A percentile compares a stretch with the other conserved stretches of the same genome.
phyloP scores from a whole-genome alignment of 2,329 filamentous ascomycete genomes.

The Pyricularia sp. region DNA sequence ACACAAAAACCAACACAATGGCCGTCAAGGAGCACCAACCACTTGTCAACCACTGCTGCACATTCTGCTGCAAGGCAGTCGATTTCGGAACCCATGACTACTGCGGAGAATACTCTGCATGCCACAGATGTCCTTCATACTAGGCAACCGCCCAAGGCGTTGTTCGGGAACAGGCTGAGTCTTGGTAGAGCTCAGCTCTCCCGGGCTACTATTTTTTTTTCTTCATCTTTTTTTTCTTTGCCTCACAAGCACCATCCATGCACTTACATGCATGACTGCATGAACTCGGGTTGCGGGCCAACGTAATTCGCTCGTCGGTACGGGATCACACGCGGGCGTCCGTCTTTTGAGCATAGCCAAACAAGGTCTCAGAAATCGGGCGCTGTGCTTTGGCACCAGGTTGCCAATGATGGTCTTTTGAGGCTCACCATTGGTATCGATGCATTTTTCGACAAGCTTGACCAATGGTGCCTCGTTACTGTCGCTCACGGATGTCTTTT shows the following conservation, averaged over 20 bases:
- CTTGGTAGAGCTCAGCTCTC: not conserved
- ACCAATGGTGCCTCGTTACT: not conserved
- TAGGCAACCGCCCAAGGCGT: not conserved
- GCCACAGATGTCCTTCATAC: conserved; percentile 28
- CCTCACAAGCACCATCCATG: not conserved
- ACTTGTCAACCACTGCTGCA: conserved; percentile 37
- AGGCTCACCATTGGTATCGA: not conserved
- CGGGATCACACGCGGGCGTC: not conserved
- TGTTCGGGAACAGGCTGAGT: not conserved
- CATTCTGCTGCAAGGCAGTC: conserved; percentile 36
- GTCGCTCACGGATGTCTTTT: not conserved
- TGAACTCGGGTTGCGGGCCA: not conserved
- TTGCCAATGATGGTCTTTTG: not conserved
- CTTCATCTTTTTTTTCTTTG: not conserved
- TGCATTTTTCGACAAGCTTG: no score
- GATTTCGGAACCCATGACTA: conserved; percentile 38
- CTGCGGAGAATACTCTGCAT: conserved; percentile 28
- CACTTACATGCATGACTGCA: not conserved
- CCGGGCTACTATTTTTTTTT: not conserved
- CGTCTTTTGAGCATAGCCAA: not conserved
- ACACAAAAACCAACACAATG: conserved; percentile 23
- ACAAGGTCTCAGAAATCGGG: not conserved
- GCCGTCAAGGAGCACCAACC: conserved; percentile 27
- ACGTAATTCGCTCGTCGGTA: not conserved
- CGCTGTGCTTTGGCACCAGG: not conserved